Conservation (phyloP, 768 basidiomycete genomes). For the Podaxis sp. region DNA sequence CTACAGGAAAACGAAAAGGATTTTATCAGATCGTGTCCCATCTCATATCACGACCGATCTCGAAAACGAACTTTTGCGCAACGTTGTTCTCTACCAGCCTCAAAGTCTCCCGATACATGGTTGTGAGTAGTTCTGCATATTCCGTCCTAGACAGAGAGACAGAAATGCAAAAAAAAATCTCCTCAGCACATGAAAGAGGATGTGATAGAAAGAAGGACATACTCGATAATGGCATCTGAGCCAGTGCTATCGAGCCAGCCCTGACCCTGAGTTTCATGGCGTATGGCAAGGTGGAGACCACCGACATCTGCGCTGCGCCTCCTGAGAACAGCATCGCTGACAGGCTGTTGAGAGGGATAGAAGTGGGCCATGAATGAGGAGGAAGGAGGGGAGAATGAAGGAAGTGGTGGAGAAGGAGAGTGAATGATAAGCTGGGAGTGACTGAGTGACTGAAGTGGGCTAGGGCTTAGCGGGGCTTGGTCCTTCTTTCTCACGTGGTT, state of each 20-base stretch:
- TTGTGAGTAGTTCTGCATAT: slow-evolving; percentile 79
- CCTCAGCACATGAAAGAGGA: not conserved
- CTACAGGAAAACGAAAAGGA: slow-evolving; percentile 21
- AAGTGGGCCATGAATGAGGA: slow-evolving; percentile 5
- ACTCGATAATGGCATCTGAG: slow-evolving; percentile 35
- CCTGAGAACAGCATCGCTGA: slow-evolving; percentile 9
- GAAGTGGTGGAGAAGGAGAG: slow-evolving; percentile 14
- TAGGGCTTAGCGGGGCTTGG: not conserved
- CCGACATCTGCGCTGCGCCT: slow-evolving; percentile 86
- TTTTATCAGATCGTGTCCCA: not conserved
- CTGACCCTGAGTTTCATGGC: slow-evolving; percentile 55
- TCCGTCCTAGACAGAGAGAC: slow-evolving; percentile 36
- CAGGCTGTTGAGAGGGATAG: not conserved
- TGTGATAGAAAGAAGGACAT: slow-evolving; percentile 21
- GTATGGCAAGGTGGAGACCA: slow-evolving; percentile 77
- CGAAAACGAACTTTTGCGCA: slow-evolving; percentile 51
- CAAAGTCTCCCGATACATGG: slow-evolving; percentile 80
- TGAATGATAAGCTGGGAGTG: slow-evolving; percentile 13
- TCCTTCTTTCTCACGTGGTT: slow-evolving; percentile 37
- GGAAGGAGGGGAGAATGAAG: slow-evolving; percentile 7
- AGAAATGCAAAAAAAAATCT: slow-evolving; percentile 3
- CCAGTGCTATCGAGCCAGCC: slow-evolving; percentile 61
- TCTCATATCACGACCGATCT: not conserved
- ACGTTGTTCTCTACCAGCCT: slow-evolving; percentile 31
- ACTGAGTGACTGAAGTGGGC: not conserved